phyloP scores from a whole-genome alignment of 192 early-diverging fungal genomes.

The Gaertneriomyces semiglobifer region DNA sequence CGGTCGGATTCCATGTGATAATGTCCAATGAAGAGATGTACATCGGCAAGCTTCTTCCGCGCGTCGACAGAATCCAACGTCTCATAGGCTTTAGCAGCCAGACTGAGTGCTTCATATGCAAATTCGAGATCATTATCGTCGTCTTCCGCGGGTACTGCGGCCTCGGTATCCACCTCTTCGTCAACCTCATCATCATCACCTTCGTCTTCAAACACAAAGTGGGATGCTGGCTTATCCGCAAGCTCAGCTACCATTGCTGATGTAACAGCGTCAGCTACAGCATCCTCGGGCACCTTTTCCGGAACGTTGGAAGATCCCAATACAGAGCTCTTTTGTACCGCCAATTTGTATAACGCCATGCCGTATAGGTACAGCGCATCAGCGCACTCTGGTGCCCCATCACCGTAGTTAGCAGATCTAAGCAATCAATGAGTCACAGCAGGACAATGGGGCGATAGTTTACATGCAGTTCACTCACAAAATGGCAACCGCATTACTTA shows the following conservation, averaged over 20 bases:
- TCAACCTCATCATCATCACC: constrained; percentile 3
- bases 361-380: constrained; percentile 23
- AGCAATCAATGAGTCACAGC: neutral
- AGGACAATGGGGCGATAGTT: neutral
- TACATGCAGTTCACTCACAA: constrained; percentile 8
- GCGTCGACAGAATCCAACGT: neutral
- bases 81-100: constrained; percentile 19
- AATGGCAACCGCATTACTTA: constrained; percentile 14
- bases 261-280: constrained; percentile 17
- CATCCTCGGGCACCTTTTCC: neutral
- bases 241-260: constrained; percentile 13
- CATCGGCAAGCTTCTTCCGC: constrained; percentile 11
- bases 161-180: neutral
- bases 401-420: constrained; percentile 25
- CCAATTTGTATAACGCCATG: constrained; percentile 19
- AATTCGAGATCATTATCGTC: constrained; percentile 17
- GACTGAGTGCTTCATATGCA: constrained; percentile 18
- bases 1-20: constrained; percentile 11
- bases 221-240: constrained; percentile 10
- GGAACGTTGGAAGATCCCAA: constrained; percentile 1
- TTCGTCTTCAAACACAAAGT: constrained; percentile 16
- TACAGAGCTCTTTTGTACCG: constrained; percentile 23
- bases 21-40: constrained; percentile 20
- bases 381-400: constrained; percentile 26
- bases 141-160: neutral